Evolutionary conservation across 1,284 basidiomycete species (phyloP).

Genomic region (Ganoderma multipileum): DNA sequence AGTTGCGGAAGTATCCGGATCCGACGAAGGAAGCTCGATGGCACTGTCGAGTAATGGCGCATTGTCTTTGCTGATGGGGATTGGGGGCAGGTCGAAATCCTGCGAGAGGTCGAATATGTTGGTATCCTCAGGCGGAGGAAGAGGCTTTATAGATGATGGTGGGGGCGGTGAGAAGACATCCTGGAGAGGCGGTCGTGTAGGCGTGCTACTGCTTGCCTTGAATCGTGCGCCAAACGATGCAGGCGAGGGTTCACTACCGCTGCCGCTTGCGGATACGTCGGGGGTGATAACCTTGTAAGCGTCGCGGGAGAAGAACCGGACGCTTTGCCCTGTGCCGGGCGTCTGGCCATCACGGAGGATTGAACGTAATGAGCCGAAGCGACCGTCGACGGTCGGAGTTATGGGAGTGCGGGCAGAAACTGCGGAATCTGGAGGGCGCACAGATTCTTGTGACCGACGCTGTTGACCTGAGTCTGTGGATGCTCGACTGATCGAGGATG

Average conservation of each 20-base stretch:
- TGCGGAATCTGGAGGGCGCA: constrained; percentile 31
- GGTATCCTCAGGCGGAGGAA: constrained; percentile 43
- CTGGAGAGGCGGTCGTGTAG: constrained; percentile 36
- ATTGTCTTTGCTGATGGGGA: constrained; percentile 50
- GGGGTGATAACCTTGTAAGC: constrained; percentile 69
- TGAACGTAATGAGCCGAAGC: constrained; percentile 59
- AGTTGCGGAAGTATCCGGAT: constrained; percentile 37
- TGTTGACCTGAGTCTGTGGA: constrained; percentile 42
- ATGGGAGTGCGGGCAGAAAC: constrained; percentile 28
- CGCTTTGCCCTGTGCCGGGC: constrained; percentile 76
- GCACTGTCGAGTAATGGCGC: constrained; percentile 50
- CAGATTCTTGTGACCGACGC: constrained; percentile 34
- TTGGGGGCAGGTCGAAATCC: constrained; percentile 54
- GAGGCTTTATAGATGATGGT: constrained; percentile 40
- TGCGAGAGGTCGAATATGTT: constrained; percentile 63
- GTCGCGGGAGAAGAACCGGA: constrained; percentile 76
- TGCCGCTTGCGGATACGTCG: constrained; percentile 61
- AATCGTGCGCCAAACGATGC: constrained; percentile 24
- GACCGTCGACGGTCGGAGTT: constrained; percentile 41
- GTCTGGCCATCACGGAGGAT: constrained; percentile 74
- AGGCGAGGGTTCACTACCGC: constrained; percentile 41
- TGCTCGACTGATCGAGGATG: constrained; percentile 46
- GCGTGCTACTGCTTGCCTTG: constrained; percentile 29
- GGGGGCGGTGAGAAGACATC: constrained; percentile 41
- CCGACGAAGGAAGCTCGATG: constrained; percentile 44